Evolutionary conservation across 768 basidiomycete genomes (phyloP).

Genomic region (Termitomyces sp.): DNA sequence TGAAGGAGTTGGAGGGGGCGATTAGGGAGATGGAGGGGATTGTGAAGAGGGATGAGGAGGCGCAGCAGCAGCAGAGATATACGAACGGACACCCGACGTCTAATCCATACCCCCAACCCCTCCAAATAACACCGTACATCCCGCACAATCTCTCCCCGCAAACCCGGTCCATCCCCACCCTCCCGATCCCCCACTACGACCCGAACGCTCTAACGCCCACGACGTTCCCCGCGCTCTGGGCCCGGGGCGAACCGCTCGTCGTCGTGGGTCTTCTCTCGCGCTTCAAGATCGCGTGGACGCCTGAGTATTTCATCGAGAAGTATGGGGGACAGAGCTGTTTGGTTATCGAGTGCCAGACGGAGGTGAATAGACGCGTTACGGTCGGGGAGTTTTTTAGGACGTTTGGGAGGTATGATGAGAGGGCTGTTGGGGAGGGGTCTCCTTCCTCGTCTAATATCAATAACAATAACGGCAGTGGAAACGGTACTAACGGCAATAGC

Average conservation of each 20-base stretch:
- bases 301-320: conserved; percentile 72
- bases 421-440: conserved; percentile 22
- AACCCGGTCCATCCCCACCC: conserved; percentile 36
- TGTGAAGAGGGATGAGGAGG: conserved; percentile 19
- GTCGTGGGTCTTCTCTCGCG: conserved; percentile 62
- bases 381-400: conserved; percentile 76
- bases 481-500: too few relatives aligned
- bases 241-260: conserved; percentile 69
- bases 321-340: conserved; percentile 63
- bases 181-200: conserved; percentile 41
- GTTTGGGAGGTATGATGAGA: conserved; percentile 68
- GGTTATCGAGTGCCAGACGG: conserved; percentile 81
- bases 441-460: too few relatives aligned
- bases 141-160: conserved; percentile 17
- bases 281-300: conserved; percentile 75
- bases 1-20: conserved; percentile 57
- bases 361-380: conserved; percentile 55
- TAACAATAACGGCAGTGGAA: too few relatives aligned
- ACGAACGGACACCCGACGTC: background rate
- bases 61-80: background rate
- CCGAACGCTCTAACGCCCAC: conserved; percentile 51
- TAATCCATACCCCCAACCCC: background rate
- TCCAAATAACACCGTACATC: conserved; percentile 4
- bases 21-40: conserved; percentile 69
- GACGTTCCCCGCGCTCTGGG: conserved; percentile 70